These are phyloP conservation scores for Caryopteris hybrid DNA, from an alignment of 305 asterid species.

Conservation along the genomic window DNA sequence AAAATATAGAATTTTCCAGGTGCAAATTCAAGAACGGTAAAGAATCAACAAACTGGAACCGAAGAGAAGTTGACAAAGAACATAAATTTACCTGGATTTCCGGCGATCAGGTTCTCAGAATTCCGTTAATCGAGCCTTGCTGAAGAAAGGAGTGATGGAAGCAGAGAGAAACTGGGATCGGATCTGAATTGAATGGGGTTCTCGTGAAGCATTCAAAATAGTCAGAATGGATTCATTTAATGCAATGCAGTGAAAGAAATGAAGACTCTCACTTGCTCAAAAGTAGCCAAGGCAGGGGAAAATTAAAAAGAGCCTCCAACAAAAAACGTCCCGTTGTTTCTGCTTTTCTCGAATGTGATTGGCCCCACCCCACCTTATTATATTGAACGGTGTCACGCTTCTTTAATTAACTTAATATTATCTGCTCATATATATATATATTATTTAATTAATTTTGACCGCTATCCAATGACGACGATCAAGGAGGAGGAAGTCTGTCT, in stretches of 20 bases:
- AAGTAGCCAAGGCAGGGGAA: background rate
- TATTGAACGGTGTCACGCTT: background rate
- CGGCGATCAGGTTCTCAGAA: background rate
- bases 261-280: background rate
- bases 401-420: too few species aligned
- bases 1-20: too few species aligned
- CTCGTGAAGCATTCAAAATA: conserved; percentile 48
- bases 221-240: conserved; percentile 31
- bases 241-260: conserved; percentile 28
- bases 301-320: conserved; percentile 6
- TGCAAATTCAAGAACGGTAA: too few species aligned
- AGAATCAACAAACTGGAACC: background rate
- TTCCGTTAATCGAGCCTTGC: conserved; percentile 3
- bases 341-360: conserved; percentile 25
- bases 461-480: too few species aligned
- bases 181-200: conserved; percentile 44
- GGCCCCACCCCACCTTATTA: conserved; percentile 18
- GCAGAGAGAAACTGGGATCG: background rate
- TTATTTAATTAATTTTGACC: background rate
- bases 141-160: background rate
- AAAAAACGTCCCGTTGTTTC: conserved; percentile 30
- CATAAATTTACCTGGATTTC: too few species aligned
- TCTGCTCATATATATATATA: too few species aligned
- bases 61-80: too few species aligned
- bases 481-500: too few species aligned